Base-by-base conservation (phyloP, 257 asterid genomes). In the Vinca minor region DNA sequence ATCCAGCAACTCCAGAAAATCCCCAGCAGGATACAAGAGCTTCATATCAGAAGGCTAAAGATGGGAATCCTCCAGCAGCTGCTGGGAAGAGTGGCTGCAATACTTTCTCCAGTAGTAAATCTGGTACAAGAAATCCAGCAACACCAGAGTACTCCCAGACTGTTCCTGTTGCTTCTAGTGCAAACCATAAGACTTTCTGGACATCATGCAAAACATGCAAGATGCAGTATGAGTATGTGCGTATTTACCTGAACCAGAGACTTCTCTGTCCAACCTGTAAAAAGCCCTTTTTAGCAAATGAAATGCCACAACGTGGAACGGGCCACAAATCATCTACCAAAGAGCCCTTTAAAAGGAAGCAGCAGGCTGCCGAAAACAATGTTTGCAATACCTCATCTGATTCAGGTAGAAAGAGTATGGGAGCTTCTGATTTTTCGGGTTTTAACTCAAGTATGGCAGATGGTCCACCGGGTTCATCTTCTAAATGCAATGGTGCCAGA, bases 181-280 rank as follows among this genome's bases (percentile, higher is more conserved):
- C 78, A 50, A 59, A 25, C 34, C 59, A 54, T 8, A 71, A 62
- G 31, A 73, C 87, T 29, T 89, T 86, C 55, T 84, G 95, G 95
- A 86, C 94, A 25, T 41, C 12, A 52, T 89, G 96, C 77, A 64
- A 32, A 25, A 28, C 21, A 45, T 89, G 96, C 78, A 62, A 3
- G 62, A 63, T 45, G 5, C 68, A 70, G 5, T 80, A 45, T 18
- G 78, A 83, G 73, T 86, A 75, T 59, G 7, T 38, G 20, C 73
- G 38, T 49, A 44, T 52, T 6, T 76, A 55, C 79, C 81, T 63
- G 28, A 68, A 89, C 69, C 72, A 73, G 45, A 76, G 31, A 39
- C 83, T 89, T 69, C 64, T 42, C 36, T 89, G 95, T 46, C 73
- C 57, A n/a, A 53, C 26, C 6, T 89, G 96, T 64, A 54, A 15